Percentiles rank a stretch among this genome's conserved stretches.
These are phyloP conservation scores for Epichloe coenophiala DNA, from an alignment of 2,329 filamentous ascomycete genomes.

Conservation along the genomic window DNA sequence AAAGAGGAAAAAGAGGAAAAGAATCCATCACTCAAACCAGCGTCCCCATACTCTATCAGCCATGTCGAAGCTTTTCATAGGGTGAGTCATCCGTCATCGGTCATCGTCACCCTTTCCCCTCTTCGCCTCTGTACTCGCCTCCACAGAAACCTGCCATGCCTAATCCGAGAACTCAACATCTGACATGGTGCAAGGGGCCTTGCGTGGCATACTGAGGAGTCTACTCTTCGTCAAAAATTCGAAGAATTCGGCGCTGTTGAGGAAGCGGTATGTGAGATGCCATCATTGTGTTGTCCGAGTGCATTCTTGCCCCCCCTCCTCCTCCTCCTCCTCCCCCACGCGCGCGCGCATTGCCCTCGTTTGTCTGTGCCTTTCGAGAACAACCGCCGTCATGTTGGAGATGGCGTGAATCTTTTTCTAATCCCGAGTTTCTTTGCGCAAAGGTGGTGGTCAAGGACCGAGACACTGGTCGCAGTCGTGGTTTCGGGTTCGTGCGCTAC, in stretches of 20 bases:
- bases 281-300: constrained; percentile 1
- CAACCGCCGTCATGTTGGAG: background rate
- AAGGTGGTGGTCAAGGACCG: constrained; percentile 97
- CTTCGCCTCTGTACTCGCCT: background rate
- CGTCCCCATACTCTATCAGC: constrained; percentile 11
- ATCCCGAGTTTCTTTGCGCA: constrained; percentile 6
- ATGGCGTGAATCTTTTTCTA: constrained; percentile 9
- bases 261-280: constrained; percentile 66
- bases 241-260: constrained; percentile 82
- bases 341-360: background rate
- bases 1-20: background rate
- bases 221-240: constrained; percentile 68
- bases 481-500: constrained; percentile 94
- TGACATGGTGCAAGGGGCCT: constrained; percentile 54
- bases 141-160: background rate
- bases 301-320: background rate
- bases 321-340: background rate
- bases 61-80: constrained; percentile 94
- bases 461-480: constrained; percentile 90
- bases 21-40: background rate
- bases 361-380: background rate
- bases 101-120: background rate
- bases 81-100: constrained; percentile 42
- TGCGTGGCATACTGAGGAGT: constrained; percentile 94
- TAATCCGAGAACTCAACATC: constrained; percentile 4